Evolutionary conservation across 768 basidiomycete genomes (phyloP).

Genomic region (Coprinellus aureogranulatus): DNA sequence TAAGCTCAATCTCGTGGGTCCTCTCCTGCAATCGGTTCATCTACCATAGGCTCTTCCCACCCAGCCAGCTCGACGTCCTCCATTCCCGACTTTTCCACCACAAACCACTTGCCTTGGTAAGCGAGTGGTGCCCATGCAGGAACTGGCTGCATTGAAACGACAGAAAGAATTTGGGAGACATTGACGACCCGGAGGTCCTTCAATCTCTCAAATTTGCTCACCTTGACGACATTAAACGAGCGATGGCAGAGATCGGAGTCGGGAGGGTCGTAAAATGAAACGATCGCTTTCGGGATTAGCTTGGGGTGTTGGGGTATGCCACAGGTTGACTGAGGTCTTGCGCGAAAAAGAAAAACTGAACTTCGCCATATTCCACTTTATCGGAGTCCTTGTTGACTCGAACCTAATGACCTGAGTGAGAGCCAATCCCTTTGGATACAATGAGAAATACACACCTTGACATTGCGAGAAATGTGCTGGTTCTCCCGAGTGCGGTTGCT

Average conservation of each 20-base stretch:
- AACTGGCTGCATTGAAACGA: constrained; percentile 8
- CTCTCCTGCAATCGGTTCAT: too few species aligned
- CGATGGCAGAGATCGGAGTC: background rate
- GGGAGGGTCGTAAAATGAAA: background rate
- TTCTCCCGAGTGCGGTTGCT: constrained; percentile 16
- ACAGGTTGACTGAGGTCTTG: background rate
- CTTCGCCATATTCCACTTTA: background rate
- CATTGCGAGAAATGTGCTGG: background rate
- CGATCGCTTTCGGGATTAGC: background rate
- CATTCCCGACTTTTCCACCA: constrained; percentile 6
- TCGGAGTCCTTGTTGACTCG: background rate
- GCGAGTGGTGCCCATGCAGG: background rate
- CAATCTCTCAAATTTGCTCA: background rate
- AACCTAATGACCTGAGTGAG: background rate
- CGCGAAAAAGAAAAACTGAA: background rate
- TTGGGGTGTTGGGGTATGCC: background rate
- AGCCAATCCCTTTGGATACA: background rate
- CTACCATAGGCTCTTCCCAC: too few species aligned
- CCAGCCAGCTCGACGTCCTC: constrained; percentile 1
- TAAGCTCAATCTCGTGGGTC: too few species aligned
- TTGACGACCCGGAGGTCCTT: background rate
- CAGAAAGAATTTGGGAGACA: background rate
- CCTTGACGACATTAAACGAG: background rate
- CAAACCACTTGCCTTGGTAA: constrained; percentile 3
- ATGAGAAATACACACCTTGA: background rate